Evolutionary conservation across 139 green algal species (phyloP).

Genomic region (Pleodorina starrii): DNA sequence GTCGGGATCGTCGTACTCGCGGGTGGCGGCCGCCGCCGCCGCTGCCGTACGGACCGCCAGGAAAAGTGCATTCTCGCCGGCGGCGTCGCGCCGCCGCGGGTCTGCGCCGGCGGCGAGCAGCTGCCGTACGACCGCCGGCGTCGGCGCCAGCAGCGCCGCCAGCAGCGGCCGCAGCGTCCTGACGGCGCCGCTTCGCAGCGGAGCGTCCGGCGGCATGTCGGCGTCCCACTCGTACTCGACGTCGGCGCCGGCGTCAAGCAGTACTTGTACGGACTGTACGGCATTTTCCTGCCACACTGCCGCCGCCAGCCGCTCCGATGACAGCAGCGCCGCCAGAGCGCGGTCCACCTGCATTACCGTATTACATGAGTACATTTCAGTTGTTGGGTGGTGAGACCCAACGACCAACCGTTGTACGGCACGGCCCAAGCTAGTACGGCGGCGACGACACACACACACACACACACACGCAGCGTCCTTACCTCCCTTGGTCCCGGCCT

Average conservation of each 20-base stretch:
- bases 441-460: neutral
- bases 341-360: slow-evolving; percentile 25
- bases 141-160: slow-evolving; percentile 27
- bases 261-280: neutral
- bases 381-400: no score
- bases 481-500: neutral
- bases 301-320: neutral
- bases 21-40: neutral
- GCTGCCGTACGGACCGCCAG: neutral
- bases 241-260: slow-evolving; percentile 25
- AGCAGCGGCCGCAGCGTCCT: slow-evolving; percentile 2
- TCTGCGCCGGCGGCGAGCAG: slow-evolving; percentile 25
- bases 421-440: neutral
- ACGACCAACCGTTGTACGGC: no score
- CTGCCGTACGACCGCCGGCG: neutral
- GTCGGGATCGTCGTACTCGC: neutral
- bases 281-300: neutral
- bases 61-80: slow-evolving; percentile 28
- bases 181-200: no score
- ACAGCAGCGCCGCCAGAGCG: neutral
- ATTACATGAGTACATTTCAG: no score
- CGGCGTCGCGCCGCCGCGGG: neutral
- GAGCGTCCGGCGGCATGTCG: neutral
- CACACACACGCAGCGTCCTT: neutral
- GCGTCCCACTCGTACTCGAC: neutral